These are phyloP conservation scores for Candolleomyces efflorescens DNA, from an alignment of 768 basidiomycete species.

Conservation along the genomic window DNA sequence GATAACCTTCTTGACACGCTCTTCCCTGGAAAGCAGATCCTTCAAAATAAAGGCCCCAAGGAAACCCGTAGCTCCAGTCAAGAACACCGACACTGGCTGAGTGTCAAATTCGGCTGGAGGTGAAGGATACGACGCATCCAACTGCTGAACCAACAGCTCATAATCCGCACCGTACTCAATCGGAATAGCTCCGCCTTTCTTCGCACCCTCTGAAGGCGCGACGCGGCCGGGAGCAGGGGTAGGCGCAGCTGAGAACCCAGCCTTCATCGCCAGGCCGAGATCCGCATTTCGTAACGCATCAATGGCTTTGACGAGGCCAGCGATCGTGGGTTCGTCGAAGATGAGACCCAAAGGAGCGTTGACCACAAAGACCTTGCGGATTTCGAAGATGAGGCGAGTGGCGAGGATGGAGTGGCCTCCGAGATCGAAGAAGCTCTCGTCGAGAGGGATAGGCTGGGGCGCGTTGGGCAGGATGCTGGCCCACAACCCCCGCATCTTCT, in stretches of 20 bases:
- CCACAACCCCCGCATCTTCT: slow-evolving; percentile 85
- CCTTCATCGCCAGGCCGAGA: slow-evolving; percentile 58
- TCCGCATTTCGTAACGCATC: slow-evolving; percentile 72
- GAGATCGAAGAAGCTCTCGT: slow-evolving; percentile 97
- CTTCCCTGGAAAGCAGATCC: slow-evolving; percentile 53
- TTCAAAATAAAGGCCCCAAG: slow-evolving; percentile 88
- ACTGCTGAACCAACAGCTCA: slow-evolving; percentile 49
- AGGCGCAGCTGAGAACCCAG: slow-evolving; percentile 12
- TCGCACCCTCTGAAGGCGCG: background rate
- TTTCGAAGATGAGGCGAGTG: slow-evolving; percentile 94
- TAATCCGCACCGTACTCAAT: slow-evolving; percentile 81
- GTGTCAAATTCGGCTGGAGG: slow-evolving; percentile 51
- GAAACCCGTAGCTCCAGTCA: slow-evolving; percentile 97
- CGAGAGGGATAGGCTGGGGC: slow-evolving; percentile 71
- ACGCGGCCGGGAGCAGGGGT: slow-evolving; percentile 9
- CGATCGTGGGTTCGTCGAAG: slow-evolving; percentile 86
- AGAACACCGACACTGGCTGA: slow-evolving; percentile 72
- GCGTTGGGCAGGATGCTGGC: slow-evolving; percentile 68
- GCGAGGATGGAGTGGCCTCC: slow-evolving; percentile 99
- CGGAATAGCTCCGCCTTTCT: slow-evolving; percentile 20
- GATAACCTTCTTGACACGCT: slow-evolving; percentile 78
- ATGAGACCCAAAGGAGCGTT: slow-evolving; percentile 89
- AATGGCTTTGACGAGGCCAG: slow-evolving; percentile 69
- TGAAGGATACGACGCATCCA: slow-evolving; percentile 60
- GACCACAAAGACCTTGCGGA: slow-evolving; percentile 87